phyloP scores from a whole-genome alignment of 129 eudicot genomes.

The Escallonia rubra region DNA sequence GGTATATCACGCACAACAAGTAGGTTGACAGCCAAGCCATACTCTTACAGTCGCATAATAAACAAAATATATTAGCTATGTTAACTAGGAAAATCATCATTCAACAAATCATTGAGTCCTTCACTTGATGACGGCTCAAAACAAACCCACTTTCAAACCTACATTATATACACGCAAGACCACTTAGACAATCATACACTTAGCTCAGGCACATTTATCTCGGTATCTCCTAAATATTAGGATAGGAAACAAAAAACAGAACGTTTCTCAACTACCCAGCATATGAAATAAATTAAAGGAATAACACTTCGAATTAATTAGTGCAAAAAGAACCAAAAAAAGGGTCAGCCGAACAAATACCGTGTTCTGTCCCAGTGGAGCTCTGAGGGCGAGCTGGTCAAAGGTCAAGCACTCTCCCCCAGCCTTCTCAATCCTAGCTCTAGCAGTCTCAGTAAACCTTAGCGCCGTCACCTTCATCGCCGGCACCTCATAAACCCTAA shows the following conservation, averaged over 20 bases:
- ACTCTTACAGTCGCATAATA: too few relatives aligned
- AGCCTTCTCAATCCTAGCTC: slow-evolving; percentile 38
- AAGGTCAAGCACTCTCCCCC: slow-evolving; percentile 42
- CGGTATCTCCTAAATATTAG: neutral
- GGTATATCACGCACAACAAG: too few relatives aligned
- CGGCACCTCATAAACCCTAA: slow-evolving; percentile 28
- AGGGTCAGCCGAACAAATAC: slow-evolving; percentile 1
- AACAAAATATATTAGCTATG: too few relatives aligned
- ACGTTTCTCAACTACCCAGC: neutral
- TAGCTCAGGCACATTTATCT: too few relatives aligned
- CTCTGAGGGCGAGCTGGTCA: slow-evolving; percentile 31
- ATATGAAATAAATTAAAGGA: neutral
- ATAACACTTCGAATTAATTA: neutral
- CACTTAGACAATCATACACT: too few relatives aligned
- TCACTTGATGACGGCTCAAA: too few relatives aligned
- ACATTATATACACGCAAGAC: too few relatives aligned
- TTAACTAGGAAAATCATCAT: too few relatives aligned
- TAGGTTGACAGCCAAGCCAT: too few relatives aligned
- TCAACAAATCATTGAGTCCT: too few relatives aligned
- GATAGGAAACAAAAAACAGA: too few relatives aligned
- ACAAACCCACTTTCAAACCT: too few relatives aligned
- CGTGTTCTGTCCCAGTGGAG: slow-evolving; percentile 28
- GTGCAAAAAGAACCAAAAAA: neutral
- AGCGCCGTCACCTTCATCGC: slow-evolving; percentile 30
- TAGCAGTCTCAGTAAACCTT: slow-evolving; percentile 35